These are phyloP conservation scores for Xylariaceae sp. DNA, from an alignment of 2,329 filamentous ascomycete species.

Conservation along the genomic window DNA sequence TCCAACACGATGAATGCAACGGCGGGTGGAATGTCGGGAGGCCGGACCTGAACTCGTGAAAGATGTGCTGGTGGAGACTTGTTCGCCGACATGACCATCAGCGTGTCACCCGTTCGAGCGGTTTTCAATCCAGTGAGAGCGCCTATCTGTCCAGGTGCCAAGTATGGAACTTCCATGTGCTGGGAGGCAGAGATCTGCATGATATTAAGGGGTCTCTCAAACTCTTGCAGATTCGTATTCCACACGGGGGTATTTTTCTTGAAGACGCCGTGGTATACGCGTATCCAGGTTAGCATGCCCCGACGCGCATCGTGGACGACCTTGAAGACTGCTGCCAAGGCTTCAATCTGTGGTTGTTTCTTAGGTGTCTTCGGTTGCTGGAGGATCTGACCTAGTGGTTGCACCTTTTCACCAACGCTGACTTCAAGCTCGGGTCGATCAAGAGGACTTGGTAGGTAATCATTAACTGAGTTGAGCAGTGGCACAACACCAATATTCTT, in stretches of 20 bases:
- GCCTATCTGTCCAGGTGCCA: slow-evolving; percentile 85
- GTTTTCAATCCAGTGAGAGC: slow-evolving; percentile 86
- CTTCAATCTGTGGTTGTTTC: slow-evolving; percentile 35
- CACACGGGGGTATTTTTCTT: slow-evolving; percentile 69
- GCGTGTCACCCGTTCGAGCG: slow-evolving; percentile 88
- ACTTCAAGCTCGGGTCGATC: slow-evolving; percentile 78
- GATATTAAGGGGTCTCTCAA: slow-evolving; percentile 73
- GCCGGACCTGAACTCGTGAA: slow-evolving; percentile 72
- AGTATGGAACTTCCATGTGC: slow-evolving; percentile 74
- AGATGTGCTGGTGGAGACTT: slow-evolving; percentile 62
- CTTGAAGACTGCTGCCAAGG: slow-evolving; percentile 76
- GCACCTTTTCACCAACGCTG: slow-evolving; percentile 54
- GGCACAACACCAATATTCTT: slow-evolving; percentile 92
- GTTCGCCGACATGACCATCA: slow-evolving; percentile 64
- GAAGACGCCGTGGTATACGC: slow-evolving; percentile 82
- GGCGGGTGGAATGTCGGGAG: slow-evolving; percentile 83
- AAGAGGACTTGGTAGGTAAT: slow-evolving; percentile 76
- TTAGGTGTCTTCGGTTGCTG: slow-evolving; percentile 29
- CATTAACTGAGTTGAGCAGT: slow-evolving; percentile 78
- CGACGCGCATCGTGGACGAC: slow-evolving; percentile 83
- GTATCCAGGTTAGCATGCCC: slow-evolving; percentile 84
- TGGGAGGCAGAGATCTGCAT: slow-evolving; percentile 87
- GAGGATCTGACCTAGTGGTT: slow-evolving; percentile 40
- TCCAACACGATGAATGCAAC: slow-evolving; percentile 97
- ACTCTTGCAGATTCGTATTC: slow-evolving; percentile 78